Evolutionary conservation across 352 stramenopile species (phyloP).

Genomic region (Phytophthora meadii): DNA sequence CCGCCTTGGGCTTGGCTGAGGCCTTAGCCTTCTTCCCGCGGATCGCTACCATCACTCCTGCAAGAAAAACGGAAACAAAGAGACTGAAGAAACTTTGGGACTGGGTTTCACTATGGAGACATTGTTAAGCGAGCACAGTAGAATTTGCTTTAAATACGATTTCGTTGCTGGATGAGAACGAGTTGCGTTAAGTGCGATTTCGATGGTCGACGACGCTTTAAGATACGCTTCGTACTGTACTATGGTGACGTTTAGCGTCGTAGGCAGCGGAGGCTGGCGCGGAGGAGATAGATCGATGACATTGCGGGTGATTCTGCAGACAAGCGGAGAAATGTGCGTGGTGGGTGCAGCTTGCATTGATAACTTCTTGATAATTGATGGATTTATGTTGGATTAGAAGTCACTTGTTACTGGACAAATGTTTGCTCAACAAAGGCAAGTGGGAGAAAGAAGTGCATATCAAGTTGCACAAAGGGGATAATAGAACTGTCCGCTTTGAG

Average conservation of each 20-base stretch:
- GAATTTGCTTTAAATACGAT: neutral
- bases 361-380: neutral
- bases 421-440: conserved; percentile 2
- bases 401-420: conserved; percentile 21
- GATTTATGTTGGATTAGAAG: neutral
- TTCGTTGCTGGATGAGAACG: conserved; percentile 11
- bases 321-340: conserved; percentile 9
- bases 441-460: conserved; percentile 14
- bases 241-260: conserved; percentile 17
- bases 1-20: conserved; percentile 60
- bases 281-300: conserved; percentile 7
- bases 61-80: conserved; percentile 9
- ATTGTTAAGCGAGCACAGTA: conserved; percentile 5
- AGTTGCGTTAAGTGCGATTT: conserved; percentile 24
- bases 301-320: conserved; percentile 1
- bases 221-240: neutral
- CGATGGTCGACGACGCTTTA: conserved; percentile 21
- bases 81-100: conserved; percentile 11
- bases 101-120: conserved; percentile 21
- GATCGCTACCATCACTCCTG: conserved; percentile 67
- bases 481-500: conserved; percentile 16
- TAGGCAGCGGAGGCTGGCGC: conserved; percentile 13
- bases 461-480: neutral
- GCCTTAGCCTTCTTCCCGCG: conserved; percentile 78
- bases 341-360: neutral